Evolutionary conservation across 2,329 filamentous ascomycete genomes (phyloP).

Genomic region (Aspergillus japonicus): DNA sequence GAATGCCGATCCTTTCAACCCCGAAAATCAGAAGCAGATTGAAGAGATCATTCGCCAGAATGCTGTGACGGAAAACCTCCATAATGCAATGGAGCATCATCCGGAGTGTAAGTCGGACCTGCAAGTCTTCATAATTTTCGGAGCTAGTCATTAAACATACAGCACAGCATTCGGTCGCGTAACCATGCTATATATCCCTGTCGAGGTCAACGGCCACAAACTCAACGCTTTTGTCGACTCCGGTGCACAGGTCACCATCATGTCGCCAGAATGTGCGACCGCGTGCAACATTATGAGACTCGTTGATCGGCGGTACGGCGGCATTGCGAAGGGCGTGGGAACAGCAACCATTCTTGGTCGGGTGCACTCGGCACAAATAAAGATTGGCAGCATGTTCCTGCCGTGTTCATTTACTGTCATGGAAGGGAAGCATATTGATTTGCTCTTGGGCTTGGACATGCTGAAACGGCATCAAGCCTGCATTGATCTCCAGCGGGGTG

Average conservation of each 20-base stretch:
- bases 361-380: constrained; percentile 92
- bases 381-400: constrained; percentile 81
- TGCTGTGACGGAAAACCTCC: constrained; percentile 88
- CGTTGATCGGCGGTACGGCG: constrained; percentile 87
- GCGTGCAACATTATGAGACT: constrained; percentile 94
- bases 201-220: constrained; percentile 87
- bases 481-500: constrained; percentile 83
- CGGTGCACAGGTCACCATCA: constrained; percentile 95
- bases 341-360: constrained; percentile 92
- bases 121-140: not conserved
- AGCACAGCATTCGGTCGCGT: constrained; percentile 82
- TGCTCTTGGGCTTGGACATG: constrained; percentile 93
- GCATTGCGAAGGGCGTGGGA: constrained; percentile 88
- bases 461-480: constrained; percentile 91
- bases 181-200: constrained; percentile 93
- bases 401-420: constrained; percentile 98
- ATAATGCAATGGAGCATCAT: constrained; percentile 95
- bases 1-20: constrained; percentile 92
- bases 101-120: constrained; percentile 71
- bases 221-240: constrained; percentile 98
- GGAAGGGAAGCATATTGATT: constrained; percentile 95
- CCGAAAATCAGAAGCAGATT: constrained; percentile 86
- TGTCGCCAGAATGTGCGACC: constrained; percentile 91
- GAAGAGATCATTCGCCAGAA: constrained; percentile 97
- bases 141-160: constrained; percentile 7